phyloP scores from a whole-genome alignment of 139 green algal species.

The Coelastrella sp. region DNA sequence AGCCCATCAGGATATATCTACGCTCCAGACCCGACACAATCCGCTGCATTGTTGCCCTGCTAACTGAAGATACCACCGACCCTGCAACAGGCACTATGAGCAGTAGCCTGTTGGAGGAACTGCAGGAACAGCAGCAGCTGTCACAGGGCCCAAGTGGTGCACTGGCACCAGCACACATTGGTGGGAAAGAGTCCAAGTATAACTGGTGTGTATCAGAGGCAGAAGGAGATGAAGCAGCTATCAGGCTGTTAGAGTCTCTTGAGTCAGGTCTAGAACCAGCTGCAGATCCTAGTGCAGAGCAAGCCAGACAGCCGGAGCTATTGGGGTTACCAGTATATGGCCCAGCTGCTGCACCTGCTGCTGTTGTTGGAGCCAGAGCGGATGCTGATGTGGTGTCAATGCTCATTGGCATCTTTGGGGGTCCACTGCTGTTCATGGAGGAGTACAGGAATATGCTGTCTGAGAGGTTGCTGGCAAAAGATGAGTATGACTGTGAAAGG shows the following conservation, averaged over 20 bases:
- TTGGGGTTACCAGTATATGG: neutral
- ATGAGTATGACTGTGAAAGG: constrained; percentile 82
- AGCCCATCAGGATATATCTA: constrained; percentile 86
- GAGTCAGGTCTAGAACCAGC: neutral
- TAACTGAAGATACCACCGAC: constrained; percentile 81
- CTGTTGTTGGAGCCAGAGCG: neutral
- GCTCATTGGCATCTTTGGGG: constrained; percentile 90
- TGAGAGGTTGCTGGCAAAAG: constrained; percentile 84
- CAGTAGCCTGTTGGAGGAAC: constrained; percentile 76
- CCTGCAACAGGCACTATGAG: constrained; percentile 35
- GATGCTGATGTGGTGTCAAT: constrained; percentile 78
- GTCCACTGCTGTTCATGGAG: constrained; percentile 87
- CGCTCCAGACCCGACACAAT: constrained; percentile 86
- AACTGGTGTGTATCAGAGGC: constrained; percentile 32
- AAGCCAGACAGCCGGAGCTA: neutral
- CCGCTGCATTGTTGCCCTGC: constrained; percentile 91
- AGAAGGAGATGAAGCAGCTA: constrained; percentile 59
- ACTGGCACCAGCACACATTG: neutral
- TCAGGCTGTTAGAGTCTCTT: constrained; percentile 53
- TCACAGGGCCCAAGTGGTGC: neutral
- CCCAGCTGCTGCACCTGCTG: neutral
- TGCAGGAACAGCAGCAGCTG: constrained; percentile 49
- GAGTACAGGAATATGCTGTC: constrained; percentile 92
- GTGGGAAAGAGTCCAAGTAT: neutral
- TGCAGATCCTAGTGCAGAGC: neutral